These are phyloP conservation scores for Tardiomyces depauwii DNA, from an alignment of 1,139 yeast species.

Conservation along the genomic window DNA sequence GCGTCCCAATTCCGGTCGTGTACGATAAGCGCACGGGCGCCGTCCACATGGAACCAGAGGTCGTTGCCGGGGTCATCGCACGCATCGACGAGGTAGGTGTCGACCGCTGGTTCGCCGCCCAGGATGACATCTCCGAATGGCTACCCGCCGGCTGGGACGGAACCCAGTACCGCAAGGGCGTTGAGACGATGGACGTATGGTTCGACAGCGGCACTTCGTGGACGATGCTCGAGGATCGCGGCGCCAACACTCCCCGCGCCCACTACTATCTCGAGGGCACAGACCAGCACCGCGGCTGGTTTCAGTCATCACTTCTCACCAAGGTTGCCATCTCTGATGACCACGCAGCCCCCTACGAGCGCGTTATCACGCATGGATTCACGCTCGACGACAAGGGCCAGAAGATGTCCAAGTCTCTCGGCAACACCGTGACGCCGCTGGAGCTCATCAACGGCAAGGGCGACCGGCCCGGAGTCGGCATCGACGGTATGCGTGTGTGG, in stretches of 20 bases:
- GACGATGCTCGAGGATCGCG: constrained; percentile 43
- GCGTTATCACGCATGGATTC: constrained; percentile 86
- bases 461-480: constrained; percentile 60
- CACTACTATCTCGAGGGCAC: constrained; percentile 88
- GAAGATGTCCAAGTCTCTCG: constrained; percentile 91
- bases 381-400: constrained; percentile 74
- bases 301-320: constrained; percentile 83
- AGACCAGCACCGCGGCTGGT: constrained; percentile 99
- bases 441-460: constrained; percentile 50
- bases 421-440: constrained; percentile 65
- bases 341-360: constrained; percentile 51
- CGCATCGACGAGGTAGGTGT: constrained; percentile 44
- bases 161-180: constrained; percentile 44
- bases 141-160: constrained; percentile 43
- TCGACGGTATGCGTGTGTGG: constrained; percentile 87
- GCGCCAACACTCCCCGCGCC: constrained; percentile 34
- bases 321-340: constrained; percentile 40
- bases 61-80: constrained; percentile 43
- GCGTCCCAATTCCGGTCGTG: constrained; percentile 91
- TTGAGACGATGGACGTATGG: constrained; percentile 98
- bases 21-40: constrained; percentile 49
- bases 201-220: constrained; percentile 95
- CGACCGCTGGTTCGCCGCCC: constrained; percentile 52
- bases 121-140: constrained; percentile 53
- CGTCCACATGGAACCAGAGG: constrained; percentile 42